phyloP scores from a whole-genome alignment of 345 rosid species.

The Dipteronia sinensis region DNA sequence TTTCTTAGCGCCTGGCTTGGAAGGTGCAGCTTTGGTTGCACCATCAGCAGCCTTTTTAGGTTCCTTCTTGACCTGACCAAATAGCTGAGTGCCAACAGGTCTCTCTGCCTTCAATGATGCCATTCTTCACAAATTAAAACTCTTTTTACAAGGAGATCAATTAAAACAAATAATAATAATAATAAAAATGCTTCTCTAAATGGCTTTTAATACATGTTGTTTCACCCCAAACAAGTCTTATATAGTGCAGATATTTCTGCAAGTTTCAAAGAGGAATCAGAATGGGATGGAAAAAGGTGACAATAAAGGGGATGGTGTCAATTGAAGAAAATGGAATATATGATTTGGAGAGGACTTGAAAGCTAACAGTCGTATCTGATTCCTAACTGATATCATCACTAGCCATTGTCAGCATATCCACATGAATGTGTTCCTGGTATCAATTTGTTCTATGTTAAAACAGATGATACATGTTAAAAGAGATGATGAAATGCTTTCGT shows the following conservation, averaged over 20 bases:
- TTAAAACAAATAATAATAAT: background rate
- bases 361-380: conserved; percentile 14
- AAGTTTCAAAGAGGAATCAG: conserved; percentile 16
- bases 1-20: conserved; percentile 27
- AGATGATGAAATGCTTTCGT: background rate
- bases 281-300: conserved; percentile 4
- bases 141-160: background rate
- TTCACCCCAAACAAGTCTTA: background rate
- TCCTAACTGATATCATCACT: background rate
- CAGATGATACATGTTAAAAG: too few species aligned
- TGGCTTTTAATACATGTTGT: background rate
- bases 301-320: conserved; percentile 6
- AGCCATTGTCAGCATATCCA: background rate
- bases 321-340: conserved; percentile 18
- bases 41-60: conserved; percentile 29
- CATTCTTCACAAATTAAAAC: conserved; percentile 18
- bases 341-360: conserved; percentile 7
- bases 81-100: conserved; percentile 42
- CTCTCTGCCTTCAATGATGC: conserved; percentile 46
- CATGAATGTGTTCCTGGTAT: background rate
- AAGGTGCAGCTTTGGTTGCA: conserved; percentile 23
- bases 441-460: too few species aligned
- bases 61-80: conserved; percentile 44
- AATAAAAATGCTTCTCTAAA: background rate
- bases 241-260: conserved; percentile 2